Base-by-base conservation (phyloP, 1,284 basidiomycete species). In the Cryptococcus jaspeensis region DNA sequence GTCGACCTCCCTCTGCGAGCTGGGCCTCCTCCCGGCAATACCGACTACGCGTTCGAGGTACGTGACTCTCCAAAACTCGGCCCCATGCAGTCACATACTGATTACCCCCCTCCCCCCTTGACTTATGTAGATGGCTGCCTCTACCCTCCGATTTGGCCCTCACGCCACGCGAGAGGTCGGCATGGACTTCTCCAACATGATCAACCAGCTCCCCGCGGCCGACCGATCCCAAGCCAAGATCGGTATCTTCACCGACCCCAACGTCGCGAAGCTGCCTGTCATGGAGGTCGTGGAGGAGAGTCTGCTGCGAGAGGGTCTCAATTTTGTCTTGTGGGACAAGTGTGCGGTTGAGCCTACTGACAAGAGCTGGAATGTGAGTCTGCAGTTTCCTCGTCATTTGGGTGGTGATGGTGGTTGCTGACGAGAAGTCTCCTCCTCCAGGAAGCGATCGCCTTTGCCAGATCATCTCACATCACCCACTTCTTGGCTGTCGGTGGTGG, bases 11-110 rank as follows among this genome's bases (percentile, higher is more conserved):
- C 86, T 9, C 49, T 69, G 4, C 56, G 40, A 3, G 61, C 58
- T 16, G 65, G 65, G 12, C 67, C 69, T 46, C 70, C 67, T 36
- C 67, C 67, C 3, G 73, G 76, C 0, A 82, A 92, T 76, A 92
- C 88, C 72, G 94, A 98, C 78, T 98, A 97, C 75, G 94, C 94
- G 0, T 98, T 97, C 70, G 94, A 98, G 83, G 91, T 88, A 65
- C 55, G 78, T 32, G 28, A 71, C 9, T 12, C 46, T 43, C 22
- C 22, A 22, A 13, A n/a, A 38, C 36, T 46, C 20, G 18, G 36
- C 20, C 35, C 4, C 35, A 22, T 16, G 11, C 18, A 5, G 3
- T 28, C n/a, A 16, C 5, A 38, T 25, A 20, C 49, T 40, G 2
- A 11, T 47, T 9, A 25, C 32, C 23, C 7, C 32, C 37, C 9